Conservation (phyloP, 2,329 filamentous ascomycete species). For the Fusarium neocosmosporiellum region DNA sequence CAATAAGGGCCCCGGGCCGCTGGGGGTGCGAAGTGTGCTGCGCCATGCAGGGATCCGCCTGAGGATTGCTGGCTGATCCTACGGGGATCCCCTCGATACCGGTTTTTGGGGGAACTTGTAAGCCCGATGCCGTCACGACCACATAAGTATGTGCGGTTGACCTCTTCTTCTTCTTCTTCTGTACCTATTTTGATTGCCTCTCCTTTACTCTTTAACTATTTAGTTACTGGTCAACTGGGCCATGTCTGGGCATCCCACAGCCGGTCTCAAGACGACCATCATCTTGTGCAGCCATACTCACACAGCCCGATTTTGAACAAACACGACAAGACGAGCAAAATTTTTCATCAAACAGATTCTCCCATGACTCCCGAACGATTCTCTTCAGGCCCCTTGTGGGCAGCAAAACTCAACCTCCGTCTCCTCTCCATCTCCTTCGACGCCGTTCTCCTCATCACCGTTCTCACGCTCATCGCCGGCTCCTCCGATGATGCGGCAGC, state of each 20-base stretch:
- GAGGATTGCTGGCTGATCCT: background rate
- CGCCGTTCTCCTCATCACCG: slow-evolving; percentile 10
- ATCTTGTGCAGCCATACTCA: background rate
- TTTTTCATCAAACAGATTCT: background rate
- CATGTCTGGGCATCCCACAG: background rate
- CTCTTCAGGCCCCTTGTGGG: background rate
- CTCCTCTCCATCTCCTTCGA: slow-evolving; percentile 26
- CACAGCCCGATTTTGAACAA: background rate
- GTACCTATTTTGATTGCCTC: background rate
- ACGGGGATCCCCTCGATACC: background rate
- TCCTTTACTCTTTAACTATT: background rate
- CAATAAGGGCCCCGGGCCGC: background rate
- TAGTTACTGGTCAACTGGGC: background rate
- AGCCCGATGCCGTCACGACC: background rate
- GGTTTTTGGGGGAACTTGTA: background rate
- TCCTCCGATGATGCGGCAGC: background rate
- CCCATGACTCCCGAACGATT: background rate
- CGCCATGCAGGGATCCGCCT: background rate
- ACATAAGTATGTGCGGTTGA: background rate
- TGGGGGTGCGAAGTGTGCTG: background rate
- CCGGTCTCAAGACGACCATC: background rate
- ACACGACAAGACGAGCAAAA: background rate
- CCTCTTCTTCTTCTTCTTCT: background rate
- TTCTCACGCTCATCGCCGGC: slow-evolving; percentile 5
- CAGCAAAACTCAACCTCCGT: slow-evolving; percentile 22